Percentiles rank a stretch among this genome's conserved stretches.
Conservation (phyloP, 805 yeast genomes). For the Metschnikowia rubicola region DNA sequence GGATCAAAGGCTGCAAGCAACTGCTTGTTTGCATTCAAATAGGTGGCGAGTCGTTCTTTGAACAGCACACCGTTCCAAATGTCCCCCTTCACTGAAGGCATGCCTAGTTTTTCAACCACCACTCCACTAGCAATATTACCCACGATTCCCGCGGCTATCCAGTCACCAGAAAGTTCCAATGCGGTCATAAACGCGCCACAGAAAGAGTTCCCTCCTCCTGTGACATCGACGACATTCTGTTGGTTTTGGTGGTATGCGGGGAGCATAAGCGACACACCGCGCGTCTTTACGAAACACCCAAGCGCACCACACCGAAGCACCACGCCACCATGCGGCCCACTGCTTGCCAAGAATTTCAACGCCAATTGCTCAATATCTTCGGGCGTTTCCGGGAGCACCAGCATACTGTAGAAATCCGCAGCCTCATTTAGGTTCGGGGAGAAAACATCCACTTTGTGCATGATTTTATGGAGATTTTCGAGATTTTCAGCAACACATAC, state of each 20-base stretch:
- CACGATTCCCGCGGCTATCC: constrained; percentile 54
- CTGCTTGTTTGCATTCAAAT: constrained; percentile 23
- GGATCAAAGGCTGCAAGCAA: constrained; percentile 5
- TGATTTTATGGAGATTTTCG: constrained; percentile 28
- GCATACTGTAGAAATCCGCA: constrained; percentile 53
- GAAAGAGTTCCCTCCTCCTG: constrained; percentile 45
- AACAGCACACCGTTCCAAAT: constrained; percentile 61
- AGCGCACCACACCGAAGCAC: constrained; percentile 73
- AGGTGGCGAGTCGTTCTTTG: constrained; percentile 41
- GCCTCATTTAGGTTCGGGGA: constrained; percentile 89
- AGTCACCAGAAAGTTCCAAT: constrained; percentile 46
- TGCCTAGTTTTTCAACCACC: constrained; percentile 77
- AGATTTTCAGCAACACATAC: constrained; percentile 53
- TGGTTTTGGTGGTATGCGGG: constrained; percentile 69
- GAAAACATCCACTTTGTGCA: constrained; percentile 52
- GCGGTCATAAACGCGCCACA: constrained; percentile 52
- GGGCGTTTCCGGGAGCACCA: constrained; percentile 37
- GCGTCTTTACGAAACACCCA: constrained; percentile 56
- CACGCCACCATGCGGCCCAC: constrained; percentile 45
- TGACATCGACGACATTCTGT: constrained; percentile 36
- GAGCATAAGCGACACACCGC: constrained; percentile 39
- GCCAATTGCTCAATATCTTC: constrained; percentile 35
- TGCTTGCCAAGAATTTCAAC: constrained; percentile 20
- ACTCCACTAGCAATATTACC: constrained; percentile 80
- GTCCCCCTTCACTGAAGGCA: constrained; percentile 47